Percentiles rank a stretch among this genome's conserved stretches.
Evolutionary conservation across 1,139 yeast species (phyloP).

Genomic region (Petasospora rhodanensis): DNA sequence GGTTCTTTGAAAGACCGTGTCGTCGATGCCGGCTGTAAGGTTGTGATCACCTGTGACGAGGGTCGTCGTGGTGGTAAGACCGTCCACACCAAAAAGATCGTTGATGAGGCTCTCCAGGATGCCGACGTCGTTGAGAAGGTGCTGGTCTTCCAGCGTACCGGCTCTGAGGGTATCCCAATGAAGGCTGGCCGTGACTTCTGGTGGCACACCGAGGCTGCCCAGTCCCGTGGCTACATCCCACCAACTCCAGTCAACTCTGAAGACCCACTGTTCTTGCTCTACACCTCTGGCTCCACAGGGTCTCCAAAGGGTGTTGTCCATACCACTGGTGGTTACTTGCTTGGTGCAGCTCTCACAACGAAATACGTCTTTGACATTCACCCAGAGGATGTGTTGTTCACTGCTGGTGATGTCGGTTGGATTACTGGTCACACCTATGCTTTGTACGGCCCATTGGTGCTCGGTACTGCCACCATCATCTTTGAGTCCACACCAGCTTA

Average conservation of each 20-base stretch:
- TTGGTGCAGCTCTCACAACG: constrained; percentile 94
- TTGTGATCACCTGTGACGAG: constrained; percentile 92
- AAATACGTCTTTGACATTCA: constrained; percentile 92
- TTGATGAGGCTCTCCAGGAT: constrained; percentile 82
- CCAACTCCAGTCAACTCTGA: constrained; percentile 86
- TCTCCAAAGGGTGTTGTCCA: constrained; percentile 98
- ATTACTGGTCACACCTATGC: constrained; percentile 98
- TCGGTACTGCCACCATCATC: constrained; percentile 88
- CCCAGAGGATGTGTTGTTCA: constrained; percentile 81
- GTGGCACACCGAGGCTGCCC: constrained; percentile 86
- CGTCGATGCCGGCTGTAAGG: constrained; percentile 81
- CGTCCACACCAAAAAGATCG: constrained; percentile 85
- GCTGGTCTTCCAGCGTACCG: constrained; percentile 84
- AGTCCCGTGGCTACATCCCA: constrained; percentile 80
- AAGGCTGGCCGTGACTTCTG: constrained; percentile 81
- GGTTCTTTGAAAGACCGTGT: constrained; percentile 92
- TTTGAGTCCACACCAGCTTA: constrained; percentile 98
- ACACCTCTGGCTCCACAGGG: constrained; percentile 96
- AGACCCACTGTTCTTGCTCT: constrained; percentile 86
- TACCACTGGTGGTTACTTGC: constrained; percentile 86
- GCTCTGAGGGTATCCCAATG: constrained; percentile 61
- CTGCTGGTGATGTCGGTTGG: constrained; percentile 99
- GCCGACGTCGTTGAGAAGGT: constrained; percentile 82
- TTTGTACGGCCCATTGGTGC: constrained; percentile 82
- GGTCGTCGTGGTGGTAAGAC: constrained; percentile 96